phyloP scores from a whole-genome alignment of 208 protist genomes.

The Wallacemonas sp. region DNA sequence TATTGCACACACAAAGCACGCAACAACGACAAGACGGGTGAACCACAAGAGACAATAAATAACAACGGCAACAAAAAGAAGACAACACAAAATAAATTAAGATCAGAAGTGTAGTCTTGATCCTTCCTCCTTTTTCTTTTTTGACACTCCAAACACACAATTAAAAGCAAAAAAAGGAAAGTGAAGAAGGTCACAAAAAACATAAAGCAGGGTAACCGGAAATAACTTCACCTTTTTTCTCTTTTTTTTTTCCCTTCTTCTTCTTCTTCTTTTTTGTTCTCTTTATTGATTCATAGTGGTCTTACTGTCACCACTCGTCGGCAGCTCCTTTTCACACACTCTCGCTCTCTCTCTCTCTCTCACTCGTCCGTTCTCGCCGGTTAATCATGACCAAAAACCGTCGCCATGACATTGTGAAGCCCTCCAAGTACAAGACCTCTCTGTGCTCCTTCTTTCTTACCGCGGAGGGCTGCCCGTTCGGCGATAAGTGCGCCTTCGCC shows the following conservation, averaged over 20 bases:
- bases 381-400: constrained; percentile 56
- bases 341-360: neutral
- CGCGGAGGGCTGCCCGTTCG: constrained; percentile 66
- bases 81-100: constrained; percentile 19
- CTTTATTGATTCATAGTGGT: too few species aligned
- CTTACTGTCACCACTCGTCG: too few species aligned
- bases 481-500: constrained; percentile 78
- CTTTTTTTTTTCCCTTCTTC: neutral
- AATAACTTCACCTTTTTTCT: constrained; percentile 3
- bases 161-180: too few species aligned
- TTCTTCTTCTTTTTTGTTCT: neutral
- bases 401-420: constrained; percentile 80
- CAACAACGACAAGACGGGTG: constrained; percentile 10
- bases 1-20: neutral
- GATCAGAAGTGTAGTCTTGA: too few species aligned
- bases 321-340: too few species aligned
- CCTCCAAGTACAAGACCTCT: constrained; percentile 87
- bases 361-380: constrained; percentile 6
- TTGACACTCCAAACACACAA: too few species aligned
- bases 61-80: constrained; percentile 10
- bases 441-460: constrained; percentile 73
- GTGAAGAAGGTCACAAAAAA: constrained; percentile 9
- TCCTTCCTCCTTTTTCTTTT: too few species aligned
- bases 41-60: too few species aligned
- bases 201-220: too few species aligned